These are phyloP conservation scores for Corinectria fuckeliana DNA, from an alignment of 2,329 filamentous ascomycete species.

Conservation along the genomic window DNA sequence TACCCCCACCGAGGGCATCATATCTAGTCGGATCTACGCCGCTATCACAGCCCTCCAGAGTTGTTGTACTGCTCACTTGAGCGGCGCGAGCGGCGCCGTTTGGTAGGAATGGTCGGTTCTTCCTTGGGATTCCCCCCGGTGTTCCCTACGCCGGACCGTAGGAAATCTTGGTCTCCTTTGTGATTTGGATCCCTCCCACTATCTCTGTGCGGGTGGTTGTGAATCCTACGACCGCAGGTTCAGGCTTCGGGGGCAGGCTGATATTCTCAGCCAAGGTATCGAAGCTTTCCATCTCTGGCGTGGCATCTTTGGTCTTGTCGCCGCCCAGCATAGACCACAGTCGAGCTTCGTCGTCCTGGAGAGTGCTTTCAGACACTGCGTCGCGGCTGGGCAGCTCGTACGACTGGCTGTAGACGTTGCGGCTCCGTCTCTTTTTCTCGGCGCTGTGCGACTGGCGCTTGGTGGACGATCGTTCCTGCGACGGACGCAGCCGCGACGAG, in stretches of 20 bases:
- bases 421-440: conserved; percentile 26
- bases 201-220: conserved; percentile 23
- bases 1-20: conserved; percentile 7
- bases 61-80: conserved; percentile 9
- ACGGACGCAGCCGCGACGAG: conserved; percentile 31
- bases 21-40: not conserved
- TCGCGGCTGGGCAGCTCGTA: conserved; percentile 36
- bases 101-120: not conserved
- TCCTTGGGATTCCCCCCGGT: not conserved
- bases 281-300: conserved; percentile 28
- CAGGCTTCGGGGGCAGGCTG: conserved; percentile 18
- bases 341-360: conserved; percentile 34
- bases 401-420: conserved; percentile 22
- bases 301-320: conserved; percentile 17
- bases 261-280: conserved; percentile 26
- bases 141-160: conserved; percentile 25
- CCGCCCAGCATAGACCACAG: conserved; percentile 22
- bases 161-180: conserved; percentile 33
- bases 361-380: conserved; percentile 14
- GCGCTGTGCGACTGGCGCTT: conserved; percentile 22
- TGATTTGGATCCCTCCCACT: conserved; percentile 32
- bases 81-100: conserved; percentile 16
- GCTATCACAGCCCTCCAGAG: conserved; percentile 4
- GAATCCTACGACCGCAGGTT: conserved; percentile 30
- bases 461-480: conserved; percentile 26